Evolutionary conservation across 495 filamentous ascomycete species (phyloP).

Genomic region (Thermothielavioides terrestris): DNA sequence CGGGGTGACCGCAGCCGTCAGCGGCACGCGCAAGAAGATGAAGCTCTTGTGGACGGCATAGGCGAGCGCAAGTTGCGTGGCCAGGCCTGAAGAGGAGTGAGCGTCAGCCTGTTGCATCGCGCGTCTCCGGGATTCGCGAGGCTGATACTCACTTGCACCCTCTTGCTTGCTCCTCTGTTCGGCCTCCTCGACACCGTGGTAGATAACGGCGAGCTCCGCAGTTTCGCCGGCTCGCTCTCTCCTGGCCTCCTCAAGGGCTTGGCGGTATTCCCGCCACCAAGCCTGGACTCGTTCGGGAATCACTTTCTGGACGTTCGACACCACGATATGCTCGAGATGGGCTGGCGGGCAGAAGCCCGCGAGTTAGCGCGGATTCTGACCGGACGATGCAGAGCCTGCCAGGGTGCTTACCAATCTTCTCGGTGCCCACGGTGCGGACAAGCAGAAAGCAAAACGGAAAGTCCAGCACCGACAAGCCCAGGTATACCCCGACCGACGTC

Average conservation of each 20-base stretch:
- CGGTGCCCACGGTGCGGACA: constrained; percentile 72
- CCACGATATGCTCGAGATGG: constrained; percentile 41
- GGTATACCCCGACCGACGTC: constrained; percentile 86
- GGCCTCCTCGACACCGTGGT: constrained; percentile 48
- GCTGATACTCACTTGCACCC: constrained; percentile 43
- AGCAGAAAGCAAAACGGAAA: constrained; percentile 92
- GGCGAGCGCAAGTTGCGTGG: constrained; percentile 82
- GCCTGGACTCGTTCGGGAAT: constrained; percentile 44
- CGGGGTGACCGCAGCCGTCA: constrained; percentile 82
- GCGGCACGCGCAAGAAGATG: constrained; percentile 85
- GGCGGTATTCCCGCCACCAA: constrained; percentile 34
- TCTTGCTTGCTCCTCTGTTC: constrained; percentile 37
- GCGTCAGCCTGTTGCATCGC: not conserved
- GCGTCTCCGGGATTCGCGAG: not conserved
- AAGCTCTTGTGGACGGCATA: constrained; percentile 98
- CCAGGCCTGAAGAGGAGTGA: constrained; percentile 32
- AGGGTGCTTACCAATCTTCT: constrained; percentile 57
- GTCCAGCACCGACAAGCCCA: constrained; percentile 72
- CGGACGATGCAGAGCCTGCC: too few relatives aligned
- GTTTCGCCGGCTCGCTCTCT: constrained; percentile 21
- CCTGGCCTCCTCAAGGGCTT: constrained; percentile 27
- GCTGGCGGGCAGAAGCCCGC: constrained; percentile 23
- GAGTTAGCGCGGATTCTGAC: not conserved
- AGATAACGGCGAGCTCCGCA: constrained; percentile 29
- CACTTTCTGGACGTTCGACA: constrained; percentile 38